Evolutionary conservation across 2,329 filamentous ascomycete species (phyloP), one percentile per base, ranked within the genome.

Genomic region (Fusarium bulbicola): DNA sequence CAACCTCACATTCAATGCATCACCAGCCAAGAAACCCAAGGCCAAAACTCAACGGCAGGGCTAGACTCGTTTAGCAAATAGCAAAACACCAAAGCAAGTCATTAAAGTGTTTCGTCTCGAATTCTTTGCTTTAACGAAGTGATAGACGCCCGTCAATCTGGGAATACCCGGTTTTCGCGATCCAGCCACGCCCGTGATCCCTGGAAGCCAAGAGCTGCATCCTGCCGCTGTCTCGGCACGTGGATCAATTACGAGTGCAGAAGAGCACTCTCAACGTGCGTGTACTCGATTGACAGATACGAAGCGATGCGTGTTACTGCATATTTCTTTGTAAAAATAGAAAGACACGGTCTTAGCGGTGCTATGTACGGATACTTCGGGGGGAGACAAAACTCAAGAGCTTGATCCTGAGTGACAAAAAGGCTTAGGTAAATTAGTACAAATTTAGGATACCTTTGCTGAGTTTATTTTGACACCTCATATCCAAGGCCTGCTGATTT

Each of bases 61-160:
- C 36, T 36, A 63, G 28, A 10, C 16, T 69, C 36, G 26, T 34
- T 69, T 46, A 32, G 43, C 34, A 37, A 58, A 43, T 52, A 28
- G 34, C 10, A 47, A 47, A 54, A 69, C 36, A 50, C 59, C 69
- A 69, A 42, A 49, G 46, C 42, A 65, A 28, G 45, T 56, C 40
- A 57, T 58, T 15, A 5, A 28, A 37, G 40, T 1, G 66, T 69
- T 69, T 69, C 65, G 59, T 59, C n/a, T 32, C 43, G 12, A 37
- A 28, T 70, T 65, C n/a, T 59, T 47, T 64, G 66, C 45, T 46
- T 26, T 40, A 26, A 32, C 43, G 30, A 61, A 28, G n/a, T n/a
- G 28, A 42, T 28, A 11, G n/a, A 15, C 34, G 20, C n/a, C n/a
- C 34, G 21, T 40, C 34, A 30, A 37, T 46, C 47, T 46, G 52